These are phyloP conservation scores for Epichloe sp. DNA, from an alignment of 2,329 filamentous ascomycete species.

Conservation along the genomic window DNA sequence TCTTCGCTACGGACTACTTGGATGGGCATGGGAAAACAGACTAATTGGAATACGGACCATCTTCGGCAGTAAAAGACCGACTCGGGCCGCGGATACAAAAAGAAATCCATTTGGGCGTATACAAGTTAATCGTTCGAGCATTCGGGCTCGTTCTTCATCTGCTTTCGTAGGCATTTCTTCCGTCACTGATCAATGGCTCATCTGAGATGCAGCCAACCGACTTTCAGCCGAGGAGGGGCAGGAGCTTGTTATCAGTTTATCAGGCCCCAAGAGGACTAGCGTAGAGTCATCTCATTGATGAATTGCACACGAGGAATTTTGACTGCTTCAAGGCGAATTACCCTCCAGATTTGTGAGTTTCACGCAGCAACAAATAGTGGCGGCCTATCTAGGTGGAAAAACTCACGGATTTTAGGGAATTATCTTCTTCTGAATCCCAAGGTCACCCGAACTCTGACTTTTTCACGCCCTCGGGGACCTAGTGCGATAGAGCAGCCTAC, in stretches of 20 bases:
- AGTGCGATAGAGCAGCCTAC: neutral
- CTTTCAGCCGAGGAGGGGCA: constrained; percentile 22
- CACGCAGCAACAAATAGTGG: constrained; percentile 5
- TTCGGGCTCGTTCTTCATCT: neutral
- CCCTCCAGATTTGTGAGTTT: constrained; percentile 8
- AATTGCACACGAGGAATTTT: constrained; percentile 32
- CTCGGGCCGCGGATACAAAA: no score
- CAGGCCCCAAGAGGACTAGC: constrained; percentile 21
- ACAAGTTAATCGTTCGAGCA: no score
- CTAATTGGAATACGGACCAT: no score
- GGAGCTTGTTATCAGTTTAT: constrained; percentile 25
- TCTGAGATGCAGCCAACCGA: constrained; percentile 9
- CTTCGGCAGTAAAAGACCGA: no score
- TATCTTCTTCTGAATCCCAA: neutral
- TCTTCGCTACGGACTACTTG: no score
- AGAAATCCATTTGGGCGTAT: no score
- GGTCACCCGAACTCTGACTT: neutral
- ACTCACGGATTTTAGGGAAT: neutral
- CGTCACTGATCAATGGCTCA: neutral
- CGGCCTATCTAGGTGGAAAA: neutral
- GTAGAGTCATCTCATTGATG: constrained; percentile 24
- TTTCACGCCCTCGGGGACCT: neutral
- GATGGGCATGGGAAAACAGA: no score
- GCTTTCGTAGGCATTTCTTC: neutral
- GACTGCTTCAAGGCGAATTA: constrained; percentile 23